Base-by-base conservation (phyloP, 2,329 filamentous ascomycete species). In the Trichoderma koningii region DNA sequence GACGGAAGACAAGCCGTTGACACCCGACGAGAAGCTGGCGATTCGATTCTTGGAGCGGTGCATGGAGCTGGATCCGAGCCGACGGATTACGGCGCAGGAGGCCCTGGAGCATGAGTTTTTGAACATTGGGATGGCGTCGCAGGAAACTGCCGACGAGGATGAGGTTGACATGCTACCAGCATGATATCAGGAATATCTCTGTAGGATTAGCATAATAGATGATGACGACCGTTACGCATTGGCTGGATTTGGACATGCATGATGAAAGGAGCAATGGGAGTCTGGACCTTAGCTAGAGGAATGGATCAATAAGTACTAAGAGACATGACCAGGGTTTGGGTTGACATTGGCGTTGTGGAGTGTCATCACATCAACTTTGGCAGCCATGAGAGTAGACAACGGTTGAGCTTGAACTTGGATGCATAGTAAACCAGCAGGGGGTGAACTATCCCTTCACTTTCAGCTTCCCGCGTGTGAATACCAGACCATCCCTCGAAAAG, bases 51-150 rank as follows among this genome's bases (percentile, higher is more conserved):
- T 96, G 66, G 82, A 85, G 56, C 78, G 84, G 19, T 91, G 91
- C 70, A 83, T 96, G 74, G 91, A 95, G 64, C 80, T 93, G 55
- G 91, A 96, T 72, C 91, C 92, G 0, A 80, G 80, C 28, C 87
- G 85, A 75, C 81, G 92, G 28, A 91, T 94, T 65, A 91, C 88
- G 48, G 92, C 92, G 1, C 83, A 85, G 38, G 87, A 93, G 70
- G 92, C 92, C 0, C 75, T 96, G 53, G 76, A 84, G 56, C 90
- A 94, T 74, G 86, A 89, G 0, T 94, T 94, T 72, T 75, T 93
- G 67, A 76, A 74, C 50, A 69, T 75, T 19, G 71, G 71, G 51
- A 21, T 63, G 42, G 68, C 66, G 56, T 76, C 76, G 23, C 71
- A 73, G 19, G 72, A 71, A 19, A 74, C 70, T 4, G 76, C 66